Evolutionary conservation across 1,284 basidiomycete species (phyloP).

Genomic region (Moniliella sp.): DNA sequence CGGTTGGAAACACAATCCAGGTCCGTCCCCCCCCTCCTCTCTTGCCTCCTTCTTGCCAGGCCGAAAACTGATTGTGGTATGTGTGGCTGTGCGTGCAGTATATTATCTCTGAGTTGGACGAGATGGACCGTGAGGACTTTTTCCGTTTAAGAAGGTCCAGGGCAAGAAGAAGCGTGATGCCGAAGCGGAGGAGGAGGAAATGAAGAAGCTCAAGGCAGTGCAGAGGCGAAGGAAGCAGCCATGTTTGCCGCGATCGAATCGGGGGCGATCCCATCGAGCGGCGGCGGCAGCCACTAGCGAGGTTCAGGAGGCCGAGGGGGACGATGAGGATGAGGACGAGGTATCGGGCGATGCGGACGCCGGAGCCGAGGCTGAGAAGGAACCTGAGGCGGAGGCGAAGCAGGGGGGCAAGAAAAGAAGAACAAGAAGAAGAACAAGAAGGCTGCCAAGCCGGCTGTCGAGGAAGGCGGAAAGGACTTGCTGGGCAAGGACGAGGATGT

Average conservation of each 20-base stretch:
- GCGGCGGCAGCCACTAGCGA: conserved; percentile 1
- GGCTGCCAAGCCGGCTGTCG: conserved; percentile 1
- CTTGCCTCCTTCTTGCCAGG: background rate
- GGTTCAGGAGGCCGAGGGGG: conserved; percentile 2
- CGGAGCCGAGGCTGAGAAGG: conserved; percentile 1
- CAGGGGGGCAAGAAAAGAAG: no score
- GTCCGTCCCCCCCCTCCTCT: conserved; percentile 2
- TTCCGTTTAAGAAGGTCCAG: conserved; percentile 30
- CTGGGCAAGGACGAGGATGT: conserved; percentile 31
- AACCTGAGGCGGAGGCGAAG: background rate
- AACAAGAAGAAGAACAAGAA: background rate
- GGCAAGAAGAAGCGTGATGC: conserved; percentile 15
- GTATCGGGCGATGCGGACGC: conserved; percentile 1
- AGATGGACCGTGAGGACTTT: conserved; percentile 32
- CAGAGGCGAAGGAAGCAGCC: background rate
- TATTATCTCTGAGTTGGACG: conserved; percentile 29
- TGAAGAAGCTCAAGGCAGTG: background rate
- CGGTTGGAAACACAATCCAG: conserved; percentile 88
- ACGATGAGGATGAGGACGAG: conserved; percentile 2
- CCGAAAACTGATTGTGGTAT: background rate
- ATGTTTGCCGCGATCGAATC: background rate
- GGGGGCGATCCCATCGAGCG: background rate
- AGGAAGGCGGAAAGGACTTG: conserved; percentile 13
- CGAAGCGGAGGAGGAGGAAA: conserved; percentile 2
- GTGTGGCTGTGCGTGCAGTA: conserved; percentile 6